A percentile compares a stretch with the other conserved stretches of the same genome.
These are phyloP conservation scores for Mayamaea pseudoterrestris DNA, from an alignment of 108 stramenopile genomes.

Conservation along the genomic window DNA sequence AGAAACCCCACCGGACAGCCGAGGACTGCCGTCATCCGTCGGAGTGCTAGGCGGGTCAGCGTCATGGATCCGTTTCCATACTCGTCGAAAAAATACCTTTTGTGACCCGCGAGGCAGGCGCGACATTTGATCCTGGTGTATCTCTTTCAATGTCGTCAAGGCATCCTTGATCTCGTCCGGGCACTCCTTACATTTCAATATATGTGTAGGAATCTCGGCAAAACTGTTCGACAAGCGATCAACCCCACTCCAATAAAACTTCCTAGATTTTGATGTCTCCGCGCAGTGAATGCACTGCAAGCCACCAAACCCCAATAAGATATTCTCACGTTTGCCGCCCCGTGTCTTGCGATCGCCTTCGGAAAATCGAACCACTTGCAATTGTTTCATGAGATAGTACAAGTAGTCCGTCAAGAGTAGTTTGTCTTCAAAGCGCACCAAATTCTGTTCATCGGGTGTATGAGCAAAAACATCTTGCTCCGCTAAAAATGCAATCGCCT, in stretches of 20 bases:
- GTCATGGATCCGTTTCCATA: slow-evolving; percentile 80
- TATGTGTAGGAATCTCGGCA: slow-evolving; percentile 80
- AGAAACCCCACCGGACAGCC: background rate
- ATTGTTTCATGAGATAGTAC: slow-evolving; percentile 75
- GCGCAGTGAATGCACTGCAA: slow-evolving; percentile 76
- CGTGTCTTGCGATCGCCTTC: slow-evolving; percentile 80
- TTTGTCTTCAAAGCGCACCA: slow-evolving; percentile 40
- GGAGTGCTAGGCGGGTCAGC: slow-evolving; percentile 15
- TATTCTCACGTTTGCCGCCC: slow-evolving; percentile 80
- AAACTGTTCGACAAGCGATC: slow-evolving; percentile 82
- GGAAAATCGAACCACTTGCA: slow-evolving; percentile 66
- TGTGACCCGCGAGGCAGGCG: slow-evolving; percentile 70
- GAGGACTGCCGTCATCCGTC: background rate
- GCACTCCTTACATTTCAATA: slow-evolving; percentile 68
- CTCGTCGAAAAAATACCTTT: slow-evolving; percentile 78
- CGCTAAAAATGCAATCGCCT: too few species aligned
- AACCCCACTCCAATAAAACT: slow-evolving; percentile 86
- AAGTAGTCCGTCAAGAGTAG: slow-evolving; percentile 80
- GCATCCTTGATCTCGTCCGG: slow-evolving; percentile 58
- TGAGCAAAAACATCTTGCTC: too few species aligned
- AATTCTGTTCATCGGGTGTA: too few species aligned
- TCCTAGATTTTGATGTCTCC: slow-evolving; percentile 40
- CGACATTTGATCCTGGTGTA: slow-evolving; percentile 70
- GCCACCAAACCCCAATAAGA: slow-evolving; percentile 74
- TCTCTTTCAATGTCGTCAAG: slow-evolving; percentile 46